phyloP scores from a whole-genome alignment of 345 rosid species.

The Eucalyptus urophylla region DNA sequence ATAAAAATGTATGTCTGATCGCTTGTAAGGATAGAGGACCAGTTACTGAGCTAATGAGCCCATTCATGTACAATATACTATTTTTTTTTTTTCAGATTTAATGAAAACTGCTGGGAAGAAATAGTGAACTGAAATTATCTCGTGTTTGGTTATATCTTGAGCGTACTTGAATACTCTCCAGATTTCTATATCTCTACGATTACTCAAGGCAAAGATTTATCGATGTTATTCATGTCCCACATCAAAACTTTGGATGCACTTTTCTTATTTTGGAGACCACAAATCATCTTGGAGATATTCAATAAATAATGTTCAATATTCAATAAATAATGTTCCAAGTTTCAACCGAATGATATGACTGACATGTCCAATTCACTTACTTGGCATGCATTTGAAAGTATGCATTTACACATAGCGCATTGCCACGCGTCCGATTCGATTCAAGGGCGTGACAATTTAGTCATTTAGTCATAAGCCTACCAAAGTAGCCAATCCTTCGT shows the following conservation, averaged over 20 bases:
- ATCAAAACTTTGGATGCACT: not conserved
- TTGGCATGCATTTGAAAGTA: not conserved
- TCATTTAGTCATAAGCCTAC: not conserved
- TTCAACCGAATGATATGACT: not conserved
- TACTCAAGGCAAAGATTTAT: fast-evolving
- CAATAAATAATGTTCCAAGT: fast-evolving
- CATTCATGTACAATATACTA: not conserved
- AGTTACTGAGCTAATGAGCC: not conserved
- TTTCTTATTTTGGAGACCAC: not conserved
- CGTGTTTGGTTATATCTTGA: not conserved
- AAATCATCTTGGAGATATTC: not conserved
- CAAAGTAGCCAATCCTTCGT: not conserved
- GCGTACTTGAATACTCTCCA: not conserved
- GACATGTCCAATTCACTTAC: not conserved
- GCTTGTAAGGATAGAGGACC: not conserved
- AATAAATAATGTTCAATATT: fast-evolving
- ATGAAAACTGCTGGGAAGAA: too few relatives aligned
- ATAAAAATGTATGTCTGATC: not conserved
- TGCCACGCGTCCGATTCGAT: not conserved
- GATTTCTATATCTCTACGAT: not conserved
- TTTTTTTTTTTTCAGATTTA: not conserved
- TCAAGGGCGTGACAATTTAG: not conserved
- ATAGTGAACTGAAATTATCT: not conserved
- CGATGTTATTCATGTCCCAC: fast-evolving
- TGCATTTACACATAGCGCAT: fast-evolving